Base-by-base conservation (phyloP, 2,329 filamentous ascomycete species). In the Paecilomyces sp. region DNA sequence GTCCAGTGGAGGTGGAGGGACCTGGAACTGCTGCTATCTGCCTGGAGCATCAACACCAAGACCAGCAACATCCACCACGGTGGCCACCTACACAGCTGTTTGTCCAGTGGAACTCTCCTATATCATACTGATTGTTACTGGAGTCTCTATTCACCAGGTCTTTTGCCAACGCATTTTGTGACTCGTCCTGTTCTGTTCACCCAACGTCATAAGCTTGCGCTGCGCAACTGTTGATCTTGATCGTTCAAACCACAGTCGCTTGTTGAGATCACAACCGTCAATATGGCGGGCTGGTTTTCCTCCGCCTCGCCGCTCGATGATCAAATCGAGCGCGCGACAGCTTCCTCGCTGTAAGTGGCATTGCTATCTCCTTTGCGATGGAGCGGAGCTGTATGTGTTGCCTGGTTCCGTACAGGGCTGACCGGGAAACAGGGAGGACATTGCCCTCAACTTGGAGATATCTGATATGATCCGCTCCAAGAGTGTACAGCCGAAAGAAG, bases 391-490 rank as follows among this genome's bases (percentile, higher is more conserved):
- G 51, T 36, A 54, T 60, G 18, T 18, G 25, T 12, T 55, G 22
- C 15, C 53, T 31, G 24, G 13, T 55, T 13, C 54, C 12, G 6
- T 25, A 12, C 11, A 55, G 28, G 18, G 25, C 54, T 55, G 51
- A 30, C 36, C 12, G 55, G 24, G 15, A 12, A 57, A 3, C 68
- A 95, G 91, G 67, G 92, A 99, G 78, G 93, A 99, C 72, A 97
- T 99, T 74, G 89, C 94, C 50, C 85, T 97, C 67, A 97, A 97
- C 74, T 87, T 99, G 71, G 94, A 99, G 77, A 97, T 99, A 68
- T 97, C 93, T 75, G 94, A 99, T 79, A 82, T 96, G 68, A 97
- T 99, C 75, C 87, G 94, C 68, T 97, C 92, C 70, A 97, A 97
- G 81, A 96, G 92, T 18, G 93, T 99, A 56, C 92, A 92, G 75